Evolutionary conservation across 495 filamentous ascomycete genomes (phyloP), one percentile per base, ranked within the genome.

Genomic region (Xylaria grammica): DNA sequence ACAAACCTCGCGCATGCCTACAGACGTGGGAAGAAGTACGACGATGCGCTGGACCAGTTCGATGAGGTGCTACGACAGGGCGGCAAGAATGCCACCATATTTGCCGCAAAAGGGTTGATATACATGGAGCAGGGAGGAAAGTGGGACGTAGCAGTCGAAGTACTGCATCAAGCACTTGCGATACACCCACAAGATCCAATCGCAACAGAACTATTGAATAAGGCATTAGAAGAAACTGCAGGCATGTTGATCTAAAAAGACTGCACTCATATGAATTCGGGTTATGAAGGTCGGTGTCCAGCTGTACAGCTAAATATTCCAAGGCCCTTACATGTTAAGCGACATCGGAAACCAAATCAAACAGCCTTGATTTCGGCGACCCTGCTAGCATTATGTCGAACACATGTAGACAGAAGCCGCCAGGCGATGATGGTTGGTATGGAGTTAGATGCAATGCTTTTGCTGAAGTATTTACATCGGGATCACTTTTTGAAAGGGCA

Each of bases 1-100:
- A 90, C 91, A 5, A 98, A 98, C 65, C 81, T 99, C 29, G 95
- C 86, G 2, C 96, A 99, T 72, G 92, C 94, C 0, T 87, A 91
- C 62, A 86, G 95, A 17, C 88, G 93, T 7, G 69, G 89, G 57
- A 84, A 88, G n/a, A 79, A 84, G 50, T 84, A 90, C 67, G 82
- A 88, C 19, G 85, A 90, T 30, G 90, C 94, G 0, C 82, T 98
- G 5, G 80, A 80, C 1, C 84, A 94, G 70, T 97, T 96, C 56
- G 87, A 93, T 51, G 88, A 91, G 67, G 94, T 97, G 69, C 84
- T 93, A 29, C 82, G 91, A 6, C 84, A 90, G 34, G 90, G 91
- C 32, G 89, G 89, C 4, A 89, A 88, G 34, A 89, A 93, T 48
- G 84, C 88, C 2, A 84, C 86, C 22, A 78, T 90, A n/a, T 88